A percentile compares a stretch with the other conserved stretches of the same genome.
These are phyloP conservation scores for Epipyxis sp. DNA, from an alignment of 108 stramenopile species.

Conservation along the genomic window DNA sequence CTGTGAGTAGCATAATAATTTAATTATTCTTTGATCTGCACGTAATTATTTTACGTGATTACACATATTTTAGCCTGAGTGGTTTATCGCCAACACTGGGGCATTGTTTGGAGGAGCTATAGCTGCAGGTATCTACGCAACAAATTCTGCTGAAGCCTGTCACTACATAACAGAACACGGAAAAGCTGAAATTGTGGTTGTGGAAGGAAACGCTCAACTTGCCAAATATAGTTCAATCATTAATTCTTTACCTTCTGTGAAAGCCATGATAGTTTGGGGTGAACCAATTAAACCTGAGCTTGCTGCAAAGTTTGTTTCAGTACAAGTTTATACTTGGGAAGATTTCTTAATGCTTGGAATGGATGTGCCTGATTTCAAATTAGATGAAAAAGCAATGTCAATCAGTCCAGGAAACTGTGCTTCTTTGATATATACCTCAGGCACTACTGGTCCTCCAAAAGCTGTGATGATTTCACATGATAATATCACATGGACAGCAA, in stretches of 20 bases:
- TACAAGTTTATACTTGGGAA: constrained; percentile 38
- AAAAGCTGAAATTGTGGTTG: constrained; percentile 61
- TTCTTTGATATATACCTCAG: constrained; percentile 92
- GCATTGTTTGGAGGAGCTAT: constrained; percentile 66
- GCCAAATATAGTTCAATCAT: constrained; percentile 59
- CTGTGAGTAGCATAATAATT: constrained; percentile 45
- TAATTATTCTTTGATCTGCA: not conserved
- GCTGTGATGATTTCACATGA: constrained; percentile 96
- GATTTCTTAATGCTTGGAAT: constrained; percentile 46
- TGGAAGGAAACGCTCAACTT: constrained; percentile 60
- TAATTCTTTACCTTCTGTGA: constrained; percentile 50
- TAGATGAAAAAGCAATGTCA: constrained; percentile 45
- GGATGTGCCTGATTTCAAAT: not conserved
- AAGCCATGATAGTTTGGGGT: constrained; percentile 65
- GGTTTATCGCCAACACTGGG: constrained; percentile 62
- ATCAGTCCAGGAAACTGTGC: constrained; percentile 68
- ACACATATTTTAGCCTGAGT: constrained; percentile 35
- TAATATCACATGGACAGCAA: constrained; percentile 70
- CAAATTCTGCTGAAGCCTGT: constrained; percentile 62
- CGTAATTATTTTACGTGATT: not conserved
- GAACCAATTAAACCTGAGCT: not conserved
- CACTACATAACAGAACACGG: constrained; percentile 68
- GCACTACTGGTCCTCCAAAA: constrained; percentile 93
- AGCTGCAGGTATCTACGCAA: constrained; percentile 66
- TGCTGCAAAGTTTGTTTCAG: not conserved